Conservation (phyloP, 108 stramenopile genomes). For the Cyclotella baltica region DNA sequence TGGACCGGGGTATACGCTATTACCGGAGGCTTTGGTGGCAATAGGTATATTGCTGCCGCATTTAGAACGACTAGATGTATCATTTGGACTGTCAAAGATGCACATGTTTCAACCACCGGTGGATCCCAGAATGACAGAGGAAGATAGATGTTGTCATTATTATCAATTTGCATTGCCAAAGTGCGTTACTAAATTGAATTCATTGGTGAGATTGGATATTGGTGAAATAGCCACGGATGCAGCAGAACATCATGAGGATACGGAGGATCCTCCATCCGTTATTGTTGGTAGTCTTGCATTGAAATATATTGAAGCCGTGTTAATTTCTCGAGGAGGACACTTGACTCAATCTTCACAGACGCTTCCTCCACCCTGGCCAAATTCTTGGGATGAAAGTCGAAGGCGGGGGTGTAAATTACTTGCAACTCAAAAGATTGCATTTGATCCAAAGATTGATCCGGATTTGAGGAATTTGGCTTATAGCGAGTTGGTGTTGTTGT, state of each 20-base stretch:
- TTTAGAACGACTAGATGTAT: slow-evolving; percentile 21
- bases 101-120: background rate
- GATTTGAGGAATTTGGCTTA: slow-evolving; percentile 14
- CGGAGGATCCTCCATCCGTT: background rate
- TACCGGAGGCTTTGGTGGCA: slow-evolving; percentile 1
- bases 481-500: background rate
- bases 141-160: background rate
- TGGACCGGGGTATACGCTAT: slow-evolving; percentile 11
- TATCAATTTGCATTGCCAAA: slow-evolving; percentile 14
- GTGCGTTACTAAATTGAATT: slow-evolving; percentile 11
- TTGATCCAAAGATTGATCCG: slow-evolving; percentile 3
- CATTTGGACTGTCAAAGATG: slow-evolving; percentile 4
- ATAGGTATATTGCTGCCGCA: background rate
- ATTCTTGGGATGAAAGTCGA: background rate
- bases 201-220: slow-evolving; percentile 10
- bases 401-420: background rate
- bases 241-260: background rate
- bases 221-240: slow-evolving; percentile 10
- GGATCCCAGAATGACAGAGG: background rate
- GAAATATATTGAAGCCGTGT: background rate
- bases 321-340: slow-evolving; percentile 6
- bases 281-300: slow-evolving; percentile 6
- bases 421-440: slow-evolving; percentile 6
- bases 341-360: slow-evolving; percentile 14
- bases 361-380: slow-evolving; percentile 18